Percentiles rank a stretch among this genome's conserved stretches.
Evolutionary conservation across 2,329 filamentous ascomycete genomes (phyloP).

Genomic region (Rosellinia necatrix): DNA sequence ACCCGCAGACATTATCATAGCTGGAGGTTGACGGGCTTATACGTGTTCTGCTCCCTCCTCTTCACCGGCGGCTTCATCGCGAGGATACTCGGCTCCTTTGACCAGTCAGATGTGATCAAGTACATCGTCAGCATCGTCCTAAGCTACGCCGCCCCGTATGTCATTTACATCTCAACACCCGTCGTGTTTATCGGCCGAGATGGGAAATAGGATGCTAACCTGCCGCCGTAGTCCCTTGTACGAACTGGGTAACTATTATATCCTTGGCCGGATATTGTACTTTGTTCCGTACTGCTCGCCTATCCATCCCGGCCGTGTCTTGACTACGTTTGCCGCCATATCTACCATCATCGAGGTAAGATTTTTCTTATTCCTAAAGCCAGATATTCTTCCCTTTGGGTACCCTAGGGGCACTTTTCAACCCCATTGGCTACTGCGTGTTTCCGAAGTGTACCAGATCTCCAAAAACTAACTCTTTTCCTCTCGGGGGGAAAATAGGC

Average conservation of each 20-base stretch:
- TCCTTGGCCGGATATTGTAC: constrained; percentile 60
- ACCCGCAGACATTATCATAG: constrained; percentile 56
- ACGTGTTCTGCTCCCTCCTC: constrained; percentile 58
- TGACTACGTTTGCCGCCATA: constrained; percentile 49
- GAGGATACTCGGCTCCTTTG: constrained; percentile 51
- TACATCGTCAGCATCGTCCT: constrained; percentile 50
- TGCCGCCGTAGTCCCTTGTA: constrained; percentile 52
- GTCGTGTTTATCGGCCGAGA: background rate
- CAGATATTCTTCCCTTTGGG: background rate
- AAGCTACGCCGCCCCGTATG: constrained; percentile 44
- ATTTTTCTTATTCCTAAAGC: background rate
- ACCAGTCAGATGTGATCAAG: constrained; percentile 48
- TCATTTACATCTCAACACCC: background rate
- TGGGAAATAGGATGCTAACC: constrained; percentile 6
- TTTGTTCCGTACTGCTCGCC: constrained; percentile 63
- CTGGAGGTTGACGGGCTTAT: constrained; percentile 59
- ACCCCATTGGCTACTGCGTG: background rate
- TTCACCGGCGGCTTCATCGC: constrained; percentile 61
- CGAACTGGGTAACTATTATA: constrained; percentile 61
- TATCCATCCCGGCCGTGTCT: constrained; percentile 47
- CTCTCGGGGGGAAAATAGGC: constrained; percentile 24
- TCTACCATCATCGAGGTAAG: constrained; percentile 51
- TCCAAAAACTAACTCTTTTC: background rate
- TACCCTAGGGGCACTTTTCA: too few species aligned
- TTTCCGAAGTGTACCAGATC: background rate